A percentile compares a stretch with the other conserved stretches of the same genome.
Conservation (phyloP, 2,329 filamentous ascomycete genomes). For the Fusarium dimerum region DNA sequence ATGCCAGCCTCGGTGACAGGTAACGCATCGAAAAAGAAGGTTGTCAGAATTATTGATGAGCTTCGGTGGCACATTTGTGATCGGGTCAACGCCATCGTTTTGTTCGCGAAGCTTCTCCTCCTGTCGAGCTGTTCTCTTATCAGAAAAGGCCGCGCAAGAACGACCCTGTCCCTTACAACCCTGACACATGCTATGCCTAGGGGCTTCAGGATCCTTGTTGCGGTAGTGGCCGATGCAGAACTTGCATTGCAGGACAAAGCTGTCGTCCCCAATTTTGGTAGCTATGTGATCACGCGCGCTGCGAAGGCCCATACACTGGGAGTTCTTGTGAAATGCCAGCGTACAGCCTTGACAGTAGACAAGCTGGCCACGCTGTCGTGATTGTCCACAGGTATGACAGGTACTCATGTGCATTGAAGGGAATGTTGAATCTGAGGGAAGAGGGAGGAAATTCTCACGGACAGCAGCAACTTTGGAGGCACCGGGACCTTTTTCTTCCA, state of each 20-base stretch:
- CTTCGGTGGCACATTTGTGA: constrained; percentile 60
- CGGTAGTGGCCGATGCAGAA: constrained; percentile 72
- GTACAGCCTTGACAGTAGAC: constrained; percentile 92
- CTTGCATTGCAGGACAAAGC: constrained; percentile 88
- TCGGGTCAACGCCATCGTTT: constrained; percentile 77
- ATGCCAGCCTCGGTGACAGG: constrained; percentile 80
- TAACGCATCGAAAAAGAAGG: constrained; percentile 79
- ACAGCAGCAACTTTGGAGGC: constrained; percentile 62
- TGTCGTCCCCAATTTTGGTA: constrained; percentile 75
- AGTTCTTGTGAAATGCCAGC: constrained; percentile 73
- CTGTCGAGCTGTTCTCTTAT: constrained; percentile 71
- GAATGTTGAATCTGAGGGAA: constrained; percentile 67
- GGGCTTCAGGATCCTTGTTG: constrained; percentile 69
- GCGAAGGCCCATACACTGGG: constrained; percentile 71
- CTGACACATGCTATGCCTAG: constrained; percentile 72
- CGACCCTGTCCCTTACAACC: constrained; percentile 64
- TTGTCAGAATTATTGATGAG: constrained; percentile 75
- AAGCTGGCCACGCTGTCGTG: constrained; percentile 60
- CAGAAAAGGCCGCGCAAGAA: constrained; percentile 75
- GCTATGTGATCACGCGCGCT: constrained; percentile 79
- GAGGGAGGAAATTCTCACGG: constrained; percentile 70
- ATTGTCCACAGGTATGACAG: constrained; percentile 69
- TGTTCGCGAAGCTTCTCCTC: constrained; percentile 82
- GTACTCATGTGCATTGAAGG: constrained; percentile 64
- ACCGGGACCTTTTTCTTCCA: constrained; percentile 46